These are phyloP conservation scores for Monascus purpureus DNA, from an alignment of 495 filamentous ascomycete species.

Conservation along the genomic window DNA sequence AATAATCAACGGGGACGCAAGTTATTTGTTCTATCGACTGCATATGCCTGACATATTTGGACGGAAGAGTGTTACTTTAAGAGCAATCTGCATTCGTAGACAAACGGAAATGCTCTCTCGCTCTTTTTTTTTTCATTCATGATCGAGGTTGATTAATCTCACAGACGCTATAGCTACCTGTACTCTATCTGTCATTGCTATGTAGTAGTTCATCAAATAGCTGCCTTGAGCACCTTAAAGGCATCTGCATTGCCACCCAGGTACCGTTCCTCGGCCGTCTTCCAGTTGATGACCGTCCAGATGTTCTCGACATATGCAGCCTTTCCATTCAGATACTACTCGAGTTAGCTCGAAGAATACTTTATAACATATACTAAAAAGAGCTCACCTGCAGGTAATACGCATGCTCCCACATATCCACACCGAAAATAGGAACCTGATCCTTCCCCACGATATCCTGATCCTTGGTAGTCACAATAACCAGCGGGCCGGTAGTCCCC, in stretches of 20 bases:
- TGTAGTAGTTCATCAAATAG: no score
- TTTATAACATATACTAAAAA: constrained; percentile 9
- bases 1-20: no score
- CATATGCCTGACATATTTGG: no score
- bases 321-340: constrained; percentile 91
- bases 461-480: constrained; percentile 65
- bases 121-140: no score
- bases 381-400: constrained; percentile 43
- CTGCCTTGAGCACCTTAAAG: not conserved
- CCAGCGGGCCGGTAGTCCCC: constrained; percentile 46
- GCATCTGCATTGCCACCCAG: not conserved
- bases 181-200: no score
- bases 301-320: constrained; percentile 85
- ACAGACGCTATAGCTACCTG: no score
- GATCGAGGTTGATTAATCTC: no score
- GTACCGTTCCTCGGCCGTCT: constrained; percentile 71
- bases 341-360: constrained; percentile 3
- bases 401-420: constrained; percentile 96
- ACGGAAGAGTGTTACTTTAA: no score
- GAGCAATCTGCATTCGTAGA: no score
- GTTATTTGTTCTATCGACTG: no score
- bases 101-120: no score
- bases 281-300: constrained; percentile 97
- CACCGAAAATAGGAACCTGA: constrained; percentile 66
- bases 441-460: constrained; percentile 78